These are phyloP conservation scores for Calamus simplicifolius DNA, from an alignment of 176 grass and related monocot species.

Conservation along the genomic window DNA sequence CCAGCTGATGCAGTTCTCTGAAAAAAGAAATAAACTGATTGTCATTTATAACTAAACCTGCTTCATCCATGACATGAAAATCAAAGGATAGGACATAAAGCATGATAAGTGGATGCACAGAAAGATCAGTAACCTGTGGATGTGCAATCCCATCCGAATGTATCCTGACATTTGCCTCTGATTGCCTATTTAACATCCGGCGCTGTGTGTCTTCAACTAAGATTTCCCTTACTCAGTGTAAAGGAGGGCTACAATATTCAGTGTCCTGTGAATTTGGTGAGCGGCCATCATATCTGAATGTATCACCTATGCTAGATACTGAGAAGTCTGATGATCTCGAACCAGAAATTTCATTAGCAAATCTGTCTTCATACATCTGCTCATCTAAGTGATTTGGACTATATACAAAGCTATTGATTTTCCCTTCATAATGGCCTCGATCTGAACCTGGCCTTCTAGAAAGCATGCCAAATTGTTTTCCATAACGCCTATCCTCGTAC, in stretches of 20 bases:
- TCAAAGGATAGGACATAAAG: neutral
- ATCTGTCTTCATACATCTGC: slow-evolving; percentile 66
- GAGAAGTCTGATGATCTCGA: slow-evolving; percentile 96
- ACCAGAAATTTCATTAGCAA: slow-evolving; percentile 76
- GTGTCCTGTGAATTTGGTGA: slow-evolving; percentile 75
- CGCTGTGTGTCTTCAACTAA: slow-evolving; percentile 43
- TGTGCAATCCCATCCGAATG: slow-evolving; percentile 24
- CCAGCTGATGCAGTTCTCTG: slow-evolving; percentile 83
- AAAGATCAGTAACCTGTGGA: slow-evolving; percentile 43
- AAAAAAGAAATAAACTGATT: neutral
- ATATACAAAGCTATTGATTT: slow-evolving; percentile 49
- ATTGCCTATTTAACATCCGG: slow-evolving; percentile 3
- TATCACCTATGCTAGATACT: slow-evolving; percentile 53
- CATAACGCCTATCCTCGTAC: slow-evolving; percentile 91
- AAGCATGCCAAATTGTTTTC: slow-evolving; percentile 60
- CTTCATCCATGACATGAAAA: too few species aligned
- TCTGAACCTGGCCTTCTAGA: slow-evolving; percentile 63
- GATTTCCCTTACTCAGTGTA: slow-evolving; percentile 44
- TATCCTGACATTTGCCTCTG: slow-evolving; percentile 23
- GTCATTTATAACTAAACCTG: too few species aligned
- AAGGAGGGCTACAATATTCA: slow-evolving; percentile 46
- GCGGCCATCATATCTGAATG: slow-evolving; percentile 59
- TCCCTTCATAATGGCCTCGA: slow-evolving; percentile 58
- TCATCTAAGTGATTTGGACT: slow-evolving; percentile 50
- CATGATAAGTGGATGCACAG: neutral